Percentiles rank a stretch among this genome's conserved stretches.
Conservation (phyloP, 441 rosid genomes). For the Syzygium malaccense region DNA sequence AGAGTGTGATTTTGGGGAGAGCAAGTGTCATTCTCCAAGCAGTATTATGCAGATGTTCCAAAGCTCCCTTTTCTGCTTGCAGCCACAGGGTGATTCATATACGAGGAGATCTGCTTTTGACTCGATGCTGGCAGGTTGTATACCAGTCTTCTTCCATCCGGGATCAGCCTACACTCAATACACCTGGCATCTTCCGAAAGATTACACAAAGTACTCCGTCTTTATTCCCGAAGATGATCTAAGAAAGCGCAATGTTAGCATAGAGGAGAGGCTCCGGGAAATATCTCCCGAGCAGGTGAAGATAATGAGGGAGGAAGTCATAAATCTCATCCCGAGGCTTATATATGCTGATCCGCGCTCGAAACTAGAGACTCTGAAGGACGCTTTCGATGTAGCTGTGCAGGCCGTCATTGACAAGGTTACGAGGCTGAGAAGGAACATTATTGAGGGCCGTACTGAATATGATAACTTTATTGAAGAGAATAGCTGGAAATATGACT, state of each 20-base stretch:
- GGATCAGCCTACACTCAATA: conserved; percentile 1
- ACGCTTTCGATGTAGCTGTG: not conserved
- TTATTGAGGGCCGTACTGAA: not conserved
- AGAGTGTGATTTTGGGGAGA: conserved; percentile 97
- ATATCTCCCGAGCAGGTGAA: not conserved
- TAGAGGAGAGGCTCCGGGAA: not conserved
- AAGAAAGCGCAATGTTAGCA: not conserved
- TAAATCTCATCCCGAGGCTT: not conserved
- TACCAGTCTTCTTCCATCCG: not conserved
- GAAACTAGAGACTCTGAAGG: not conserved
- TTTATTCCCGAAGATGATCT: not conserved
- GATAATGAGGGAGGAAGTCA: conserved; percentile 2
- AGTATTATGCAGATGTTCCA: conserved; percentile 4
- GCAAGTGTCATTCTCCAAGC: conserved; percentile 90
- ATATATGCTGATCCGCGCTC: not conserved
- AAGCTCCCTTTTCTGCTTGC: conserved; percentile 1
- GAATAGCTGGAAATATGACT: conserved; percentile 89
- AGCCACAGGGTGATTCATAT: conserved; percentile 3
- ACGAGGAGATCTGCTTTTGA: conserved; percentile 4
- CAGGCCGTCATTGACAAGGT: not conserved
- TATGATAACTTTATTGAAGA: conserved; percentile 53
- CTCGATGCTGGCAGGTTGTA: not conserved
- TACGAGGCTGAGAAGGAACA: not conserved
- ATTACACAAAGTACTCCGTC: not conserved
- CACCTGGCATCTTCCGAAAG: not conserved